Conservation (phyloP, 208 protist species). For the Trypanosoma vivax region DNA sequence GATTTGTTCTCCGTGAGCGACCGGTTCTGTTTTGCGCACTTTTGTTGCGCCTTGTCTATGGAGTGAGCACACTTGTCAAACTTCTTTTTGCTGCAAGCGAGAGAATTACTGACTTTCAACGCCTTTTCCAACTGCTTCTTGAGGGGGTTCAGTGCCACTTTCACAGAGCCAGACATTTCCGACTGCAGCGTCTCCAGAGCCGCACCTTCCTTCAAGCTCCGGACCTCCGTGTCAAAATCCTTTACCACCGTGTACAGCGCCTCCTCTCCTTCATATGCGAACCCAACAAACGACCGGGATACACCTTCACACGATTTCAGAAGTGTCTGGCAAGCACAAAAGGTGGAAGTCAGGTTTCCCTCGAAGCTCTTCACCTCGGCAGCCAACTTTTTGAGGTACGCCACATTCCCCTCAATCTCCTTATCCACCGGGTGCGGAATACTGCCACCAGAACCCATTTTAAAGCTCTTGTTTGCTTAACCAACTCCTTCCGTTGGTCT, state of each 20-base stretch:
- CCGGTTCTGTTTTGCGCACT: too few relatives aligned
- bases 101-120: too few relatives aligned
- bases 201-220: not conserved
- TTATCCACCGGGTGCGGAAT: conserved; percentile 1
- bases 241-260: not conserved
- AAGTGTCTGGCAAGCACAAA: not conserved
- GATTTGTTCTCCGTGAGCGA: too few relatives aligned
- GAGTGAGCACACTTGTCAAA: too few relatives aligned
- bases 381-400: not conserved
- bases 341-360: not conserved
- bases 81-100: too few relatives aligned
- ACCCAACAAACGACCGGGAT: not conserved
- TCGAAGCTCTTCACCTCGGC: not conserved
- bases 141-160: not conserved
- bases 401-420: not conserved
- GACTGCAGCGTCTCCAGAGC: not conserved
- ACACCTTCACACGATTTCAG: not conserved
- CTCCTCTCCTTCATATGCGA: not conserved
- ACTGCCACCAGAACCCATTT: not conserved
- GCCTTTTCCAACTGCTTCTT: conserved; percentile 1
- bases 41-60: not conserved
- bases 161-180: not conserved
- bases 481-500: too few relatives aligned
- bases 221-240: not conserved
- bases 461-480: too few relatives aligned